phyloP scores from a whole-genome alignment of 768 basidiomycete genomes.

The Lactarius psammicola region DNA sequence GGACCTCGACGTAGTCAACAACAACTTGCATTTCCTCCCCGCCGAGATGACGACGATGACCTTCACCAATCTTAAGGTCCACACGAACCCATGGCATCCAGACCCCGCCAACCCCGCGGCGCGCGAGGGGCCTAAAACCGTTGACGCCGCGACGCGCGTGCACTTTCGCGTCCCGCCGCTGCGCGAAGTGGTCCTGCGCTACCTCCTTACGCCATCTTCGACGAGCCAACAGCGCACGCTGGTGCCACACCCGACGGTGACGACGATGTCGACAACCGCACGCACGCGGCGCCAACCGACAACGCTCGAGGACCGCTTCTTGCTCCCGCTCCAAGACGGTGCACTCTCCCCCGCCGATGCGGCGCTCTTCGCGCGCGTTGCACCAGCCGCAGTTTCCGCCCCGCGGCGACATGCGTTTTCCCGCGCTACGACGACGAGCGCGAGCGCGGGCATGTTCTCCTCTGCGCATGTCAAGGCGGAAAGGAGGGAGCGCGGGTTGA shows the following conservation, averaged over 20 bases:
- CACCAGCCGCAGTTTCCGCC: constrained; percentile 20
- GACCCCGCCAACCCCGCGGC: constrained; percentile 4
- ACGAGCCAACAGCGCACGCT: background rate
- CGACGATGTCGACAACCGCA: background rate
- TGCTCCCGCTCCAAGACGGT: constrained; percentile 22
- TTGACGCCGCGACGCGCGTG: background rate
- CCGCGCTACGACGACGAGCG: constrained; percentile 20
- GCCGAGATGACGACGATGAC: constrained; percentile 26
- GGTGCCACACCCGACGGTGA: background rate
- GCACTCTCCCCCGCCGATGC: constrained; percentile 18
- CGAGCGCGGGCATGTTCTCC: constrained; percentile 13
- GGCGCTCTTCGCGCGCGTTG: constrained; percentile 18
- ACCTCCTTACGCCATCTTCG: constrained; percentile 22
- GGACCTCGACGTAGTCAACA: constrained; percentile 26
- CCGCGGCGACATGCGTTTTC: constrained; percentile 22
- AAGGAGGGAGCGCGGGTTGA: background rate
- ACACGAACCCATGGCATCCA: constrained; percentile 27
- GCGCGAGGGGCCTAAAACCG: background rate
- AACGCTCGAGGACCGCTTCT: constrained; percentile 21
- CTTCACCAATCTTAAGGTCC: constrained; percentile 23
- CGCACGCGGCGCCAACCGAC: constrained; percentile 4
- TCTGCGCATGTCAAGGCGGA: background rate
- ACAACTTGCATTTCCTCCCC: constrained; percentile 26
- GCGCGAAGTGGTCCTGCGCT: constrained; percentile 26
- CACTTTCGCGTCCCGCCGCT: constrained; percentile 23